phyloP scores from a whole-genome alignment of 2,329 filamentous ascomycete species.

The Hymenoscyphus infarciens region DNA sequence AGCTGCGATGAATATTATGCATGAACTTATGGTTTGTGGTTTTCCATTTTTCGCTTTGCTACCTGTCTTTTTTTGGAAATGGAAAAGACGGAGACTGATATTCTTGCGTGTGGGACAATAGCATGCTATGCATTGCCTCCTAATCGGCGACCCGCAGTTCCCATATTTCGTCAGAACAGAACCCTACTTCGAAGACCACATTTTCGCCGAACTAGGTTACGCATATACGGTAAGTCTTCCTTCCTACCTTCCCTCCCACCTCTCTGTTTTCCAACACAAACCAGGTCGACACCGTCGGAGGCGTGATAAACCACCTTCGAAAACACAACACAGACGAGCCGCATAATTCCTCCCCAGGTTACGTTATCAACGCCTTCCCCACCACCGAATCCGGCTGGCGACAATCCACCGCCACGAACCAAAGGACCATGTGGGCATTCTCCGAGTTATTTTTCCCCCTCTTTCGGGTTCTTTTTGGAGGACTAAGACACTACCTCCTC shows the following conservation, averaged over 20 bases:
- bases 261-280: background rate
- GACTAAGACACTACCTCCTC: no score
- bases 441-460: no score
- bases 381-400: background rate
- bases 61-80: no score
- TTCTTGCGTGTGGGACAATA: background rate
- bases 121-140: background rate
- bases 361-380: background rate
- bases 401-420: background rate
- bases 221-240: background rate
- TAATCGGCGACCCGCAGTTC: background rate
- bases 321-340: background rate
- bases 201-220: background rate
- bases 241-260: background rate
- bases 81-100: background rate
- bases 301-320: background rate
- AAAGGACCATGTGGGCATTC: background rate
- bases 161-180: background rate
- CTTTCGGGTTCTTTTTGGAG: no score
- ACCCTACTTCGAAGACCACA: background rate
- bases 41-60: no score
- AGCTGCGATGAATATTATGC: background rate
- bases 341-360: background rate
- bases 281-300: background rate
- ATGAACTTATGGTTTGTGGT: background rate